These are phyloP conservation scores for Talaromyces nanjingensis DNA, from an alignment of 495 filamentous ascomycete species.

Conservation along the genomic window DNA sequence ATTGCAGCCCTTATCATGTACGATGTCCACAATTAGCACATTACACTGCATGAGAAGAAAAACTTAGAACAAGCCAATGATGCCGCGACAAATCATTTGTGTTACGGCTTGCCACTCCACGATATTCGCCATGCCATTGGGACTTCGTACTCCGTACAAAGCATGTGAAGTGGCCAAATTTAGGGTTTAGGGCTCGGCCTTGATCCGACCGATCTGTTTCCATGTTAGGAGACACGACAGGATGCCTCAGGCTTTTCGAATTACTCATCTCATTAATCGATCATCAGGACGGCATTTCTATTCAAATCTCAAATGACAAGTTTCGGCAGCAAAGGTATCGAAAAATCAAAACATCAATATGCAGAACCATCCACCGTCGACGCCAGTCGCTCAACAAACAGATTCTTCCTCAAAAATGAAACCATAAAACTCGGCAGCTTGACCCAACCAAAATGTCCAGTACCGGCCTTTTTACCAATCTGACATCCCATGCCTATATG, in stretches of 20 bases:
- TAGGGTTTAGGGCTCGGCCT: background rate
- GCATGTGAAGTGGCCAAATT: background rate
- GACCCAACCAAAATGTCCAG: background rate
- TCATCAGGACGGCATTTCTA: background rate
- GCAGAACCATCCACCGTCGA: slow-evolving; percentile 1
- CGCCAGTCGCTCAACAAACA: background rate
- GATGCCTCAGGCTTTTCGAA: background rate
- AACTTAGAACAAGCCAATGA: background rate
- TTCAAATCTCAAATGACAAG: background rate
- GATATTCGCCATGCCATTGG: background rate
- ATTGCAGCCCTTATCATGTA: background rate
- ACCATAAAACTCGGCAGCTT: slow-evolving; percentile 4
- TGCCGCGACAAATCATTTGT: background rate
- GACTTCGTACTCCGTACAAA: background rate
- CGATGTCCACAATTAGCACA: background rate
- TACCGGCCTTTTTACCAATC: slow-evolving; percentile 2
- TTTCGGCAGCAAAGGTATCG: background rate
- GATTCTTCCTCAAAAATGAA: background rate
- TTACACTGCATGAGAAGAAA: background rate
- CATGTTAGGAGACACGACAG: background rate
- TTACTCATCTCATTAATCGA: background rate
- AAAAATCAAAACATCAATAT: background rate
- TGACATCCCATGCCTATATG: background rate
- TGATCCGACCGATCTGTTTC: background rate
- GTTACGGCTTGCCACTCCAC: background rate